These are phyloP conservation scores for Psilocybe cyanescens DNA, from an alignment of 768 basidiomycete genomes.

Conservation along the genomic window DNA sequence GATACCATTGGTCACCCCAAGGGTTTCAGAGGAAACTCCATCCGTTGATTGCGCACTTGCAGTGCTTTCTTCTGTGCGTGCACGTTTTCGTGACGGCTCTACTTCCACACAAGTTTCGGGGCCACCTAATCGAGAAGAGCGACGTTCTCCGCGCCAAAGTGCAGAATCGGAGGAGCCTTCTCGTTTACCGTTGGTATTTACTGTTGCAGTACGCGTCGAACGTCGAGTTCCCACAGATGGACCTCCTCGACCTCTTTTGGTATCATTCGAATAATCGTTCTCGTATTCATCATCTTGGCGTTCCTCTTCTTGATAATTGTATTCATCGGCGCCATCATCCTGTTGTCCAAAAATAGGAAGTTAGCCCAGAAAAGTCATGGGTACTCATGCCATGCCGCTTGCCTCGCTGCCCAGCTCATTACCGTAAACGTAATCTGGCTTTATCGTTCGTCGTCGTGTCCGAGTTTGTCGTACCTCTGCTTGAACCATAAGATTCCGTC, in stretches of 20 bases:
- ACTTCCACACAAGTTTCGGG: slow-evolving; percentile 55
- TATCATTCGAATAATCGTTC: slow-evolving; percentile 55
- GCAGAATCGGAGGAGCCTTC: slow-evolving; percentile 54
- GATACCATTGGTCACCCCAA: slow-evolving; percentile 37
- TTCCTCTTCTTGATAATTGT: slow-evolving; percentile 65
- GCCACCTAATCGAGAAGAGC: slow-evolving; percentile 69
- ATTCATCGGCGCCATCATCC: slow-evolving; percentile 69
- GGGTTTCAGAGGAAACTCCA: slow-evolving; percentile 33
- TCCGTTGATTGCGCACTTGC: slow-evolving; percentile 60
- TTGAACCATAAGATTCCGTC: slow-evolving; percentile 65
- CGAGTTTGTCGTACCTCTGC: slow-evolving; percentile 81
- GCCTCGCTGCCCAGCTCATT: slow-evolving; percentile 69
- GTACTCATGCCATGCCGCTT: slow-evolving; percentile 33
- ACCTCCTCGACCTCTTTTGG: slow-evolving; percentile 41
- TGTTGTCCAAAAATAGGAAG: slow-evolving; percentile 35
- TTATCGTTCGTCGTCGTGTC: slow-evolving; percentile 71
- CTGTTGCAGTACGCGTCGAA: slow-evolving; percentile 52
- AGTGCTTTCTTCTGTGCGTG: slow-evolving; percentile 77
- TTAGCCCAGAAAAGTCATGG: slow-evolving; percentile 25
- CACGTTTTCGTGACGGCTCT: slow-evolving; percentile 63
- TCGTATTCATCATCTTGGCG: slow-evolving; percentile 68
- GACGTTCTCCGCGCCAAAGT: slow-evolving; percentile 76
- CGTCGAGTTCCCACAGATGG: slow-evolving; percentile 47
- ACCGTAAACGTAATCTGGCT: slow-evolving; percentile 83
- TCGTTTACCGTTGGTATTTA: slow-evolving; percentile 59